Percentiles rank a stretch among this genome's conserved stretches.
These are phyloP conservation scores for Mimosa pudica DNA, from an alignment of 306 rosid genomes.

Conservation along the genomic window DNA sequence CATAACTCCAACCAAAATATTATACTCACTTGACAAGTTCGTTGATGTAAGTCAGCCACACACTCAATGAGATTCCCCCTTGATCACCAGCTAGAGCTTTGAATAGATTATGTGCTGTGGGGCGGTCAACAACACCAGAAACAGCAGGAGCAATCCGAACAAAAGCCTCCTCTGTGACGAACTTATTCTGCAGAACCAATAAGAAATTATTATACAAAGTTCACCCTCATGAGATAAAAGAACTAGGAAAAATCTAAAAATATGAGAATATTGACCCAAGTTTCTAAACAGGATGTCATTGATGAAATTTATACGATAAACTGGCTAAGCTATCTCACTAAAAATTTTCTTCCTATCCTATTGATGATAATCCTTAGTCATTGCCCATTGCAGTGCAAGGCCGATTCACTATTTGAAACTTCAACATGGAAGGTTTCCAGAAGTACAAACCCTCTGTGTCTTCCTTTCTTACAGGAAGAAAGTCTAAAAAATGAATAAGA, in stretches of 20 bases:
- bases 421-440: background rate
- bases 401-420: background rate
- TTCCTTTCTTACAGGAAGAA: background rate
- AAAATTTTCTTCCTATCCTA: background rate
- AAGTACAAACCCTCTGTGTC: background rate
- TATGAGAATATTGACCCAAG: background rate
- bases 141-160: constrained; percentile 87
- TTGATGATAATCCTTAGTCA: background rate
- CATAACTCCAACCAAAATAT: constrained; percentile 25
- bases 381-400: background rate
- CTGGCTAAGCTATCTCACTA: constrained; percentile 19
- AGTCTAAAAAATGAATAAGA: background rate
- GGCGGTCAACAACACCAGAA: constrained; percentile 75
- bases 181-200: constrained; percentile 63
- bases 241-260: constrained; percentile 4
- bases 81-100: constrained; percentile 83
- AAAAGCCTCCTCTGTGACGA: constrained; percentile 79
- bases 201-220: constrained; percentile 18
- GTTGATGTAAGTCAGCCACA: constrained; percentile 77
- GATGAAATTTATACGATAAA: constrained; percentile 16
- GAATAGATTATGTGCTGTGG: constrained; percentile 82
- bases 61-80: constrained; percentile 70
- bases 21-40: constrained; percentile 84
- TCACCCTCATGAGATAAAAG: constrained; percentile 25
- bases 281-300: constrained; percentile 12